Percentiles rank a stretch among this genome's conserved stretches.
phyloP scores from a whole-genome alignment of 371 early-diverging fungal genomes.

The Mucor irregularis region DNA sequence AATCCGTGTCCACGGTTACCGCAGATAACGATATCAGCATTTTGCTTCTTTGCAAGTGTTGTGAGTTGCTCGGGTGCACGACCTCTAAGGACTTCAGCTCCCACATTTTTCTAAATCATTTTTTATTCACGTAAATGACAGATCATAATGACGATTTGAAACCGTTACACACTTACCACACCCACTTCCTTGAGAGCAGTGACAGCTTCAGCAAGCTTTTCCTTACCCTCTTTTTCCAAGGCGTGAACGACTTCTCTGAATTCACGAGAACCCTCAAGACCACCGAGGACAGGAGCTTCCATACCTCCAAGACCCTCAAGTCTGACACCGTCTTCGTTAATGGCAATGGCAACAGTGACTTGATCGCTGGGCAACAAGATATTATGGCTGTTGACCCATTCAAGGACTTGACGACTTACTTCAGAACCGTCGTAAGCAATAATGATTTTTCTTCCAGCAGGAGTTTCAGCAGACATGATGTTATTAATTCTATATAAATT shows the following conservation, averaged over 20 bases:
- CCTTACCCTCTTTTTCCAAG: slow-evolving; percentile 6
- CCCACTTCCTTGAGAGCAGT: slow-evolving; percentile 3
- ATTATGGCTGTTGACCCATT: slow-evolving; percentile 19
- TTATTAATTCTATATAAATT: too few relatives aligned
- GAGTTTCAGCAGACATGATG: neutral
- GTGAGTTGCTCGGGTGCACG: neutral
- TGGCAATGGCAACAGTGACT: slow-evolving; percentile 8
- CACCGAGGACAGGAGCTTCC: neutral
- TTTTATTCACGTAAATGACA: too few relatives aligned
- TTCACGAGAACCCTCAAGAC: neutral
- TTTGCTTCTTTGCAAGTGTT: slow-evolving; percentile 7
- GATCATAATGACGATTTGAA: neutral
- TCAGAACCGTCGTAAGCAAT: slow-evolving; percentile 22
- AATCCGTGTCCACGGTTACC: slow-evolving; percentile 29
- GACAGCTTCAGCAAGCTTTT: slow-evolving; percentile 4
- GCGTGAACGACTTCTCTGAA: neutral
- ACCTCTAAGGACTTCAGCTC: slow-evolving; percentile 10
- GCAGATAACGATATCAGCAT: slow-evolving; percentile 28
- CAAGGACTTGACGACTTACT: slow-evolving; percentile 6
- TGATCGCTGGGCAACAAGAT: slow-evolving; percentile 16
- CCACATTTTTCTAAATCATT: slow-evolving; percentile 10
- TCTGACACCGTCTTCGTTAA: slow-evolving; percentile 16
- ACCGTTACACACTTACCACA: slow-evolving; percentile 3
- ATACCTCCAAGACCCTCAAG: slow-evolving; percentile 10
- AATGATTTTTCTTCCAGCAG: slow-evolving; percentile 10